Evolutionary conservation across 176 grass and related monocot genomes (phyloP).

Genomic region (Phyllostachys edulis): DNA sequence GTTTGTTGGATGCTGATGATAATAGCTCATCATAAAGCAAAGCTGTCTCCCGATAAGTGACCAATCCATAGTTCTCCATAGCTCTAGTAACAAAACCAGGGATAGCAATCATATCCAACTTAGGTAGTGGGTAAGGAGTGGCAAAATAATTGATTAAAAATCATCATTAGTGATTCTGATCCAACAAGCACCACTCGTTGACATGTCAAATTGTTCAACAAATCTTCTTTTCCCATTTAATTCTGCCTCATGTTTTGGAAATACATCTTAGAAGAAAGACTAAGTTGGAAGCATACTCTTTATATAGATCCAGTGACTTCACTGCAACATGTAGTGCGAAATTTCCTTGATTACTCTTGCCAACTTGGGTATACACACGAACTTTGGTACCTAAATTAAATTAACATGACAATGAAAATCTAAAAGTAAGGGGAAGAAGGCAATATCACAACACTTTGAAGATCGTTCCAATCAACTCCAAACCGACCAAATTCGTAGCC

Average conservation of each 20-base stretch:
- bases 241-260: not conserved
- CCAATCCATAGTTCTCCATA: constrained; percentile 97
- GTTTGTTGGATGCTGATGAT: constrained; percentile 59
- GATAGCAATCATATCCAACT: constrained; percentile 94
- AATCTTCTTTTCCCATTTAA: not conserved
- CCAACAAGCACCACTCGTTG: not conserved
- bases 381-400: constrained; percentile 62
- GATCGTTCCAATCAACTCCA: constrained; percentile 14
- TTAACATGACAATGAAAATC: not conserved
- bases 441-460: not conserved
- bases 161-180: constrained; percentile 30
- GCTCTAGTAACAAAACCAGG: constrained; percentile 93
- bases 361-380: constrained; percentile 77
- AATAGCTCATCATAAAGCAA: constrained; percentile 82
- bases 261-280: constrained; percentile 8
- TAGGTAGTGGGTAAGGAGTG: constrained; percentile 83
- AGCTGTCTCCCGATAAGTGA: constrained; percentile 78
- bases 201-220: not conserved
- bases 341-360: constrained; percentile 72
- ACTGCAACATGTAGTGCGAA: constrained; percentile 79
- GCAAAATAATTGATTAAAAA: constrained; percentile 69
- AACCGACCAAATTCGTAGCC: not conserved
- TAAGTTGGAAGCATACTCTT: constrained; percentile 50
- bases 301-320: constrained; percentile 74
- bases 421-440: constrained; percentile 9